phyloP scores from a whole-genome alignment of 805 yeast genomes.

The Candida chilensis region DNA sequence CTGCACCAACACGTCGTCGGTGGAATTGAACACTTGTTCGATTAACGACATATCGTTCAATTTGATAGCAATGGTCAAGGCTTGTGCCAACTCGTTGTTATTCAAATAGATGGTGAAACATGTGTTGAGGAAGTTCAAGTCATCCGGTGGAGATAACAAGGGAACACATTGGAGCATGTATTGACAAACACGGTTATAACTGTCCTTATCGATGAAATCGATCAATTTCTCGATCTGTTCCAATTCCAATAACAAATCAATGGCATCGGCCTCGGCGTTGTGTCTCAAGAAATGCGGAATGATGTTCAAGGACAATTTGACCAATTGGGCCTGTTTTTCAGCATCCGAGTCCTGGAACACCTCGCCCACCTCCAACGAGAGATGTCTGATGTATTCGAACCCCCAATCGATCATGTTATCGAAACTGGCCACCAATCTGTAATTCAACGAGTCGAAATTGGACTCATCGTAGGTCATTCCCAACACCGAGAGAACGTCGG shows the following conservation, averaged over 20 bases:
- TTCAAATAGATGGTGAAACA: constrained; percentile 80
- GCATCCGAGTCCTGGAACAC: constrained; percentile 55
- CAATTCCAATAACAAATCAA: constrained; percentile 83
- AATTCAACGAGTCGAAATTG: constrained; percentile 70
- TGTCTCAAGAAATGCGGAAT: constrained; percentile 88
- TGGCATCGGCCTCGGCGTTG: constrained; percentile 98
- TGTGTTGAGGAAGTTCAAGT: constrained; percentile 72
- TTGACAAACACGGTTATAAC: constrained; percentile 82
- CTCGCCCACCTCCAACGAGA: constrained; percentile 92
- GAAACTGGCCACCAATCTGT: constrained; percentile 45
- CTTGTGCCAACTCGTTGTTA: constrained; percentile 79
- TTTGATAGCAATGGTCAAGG: constrained; percentile 81
- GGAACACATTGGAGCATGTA: constrained; percentile 97
- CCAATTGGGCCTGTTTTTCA: constrained; percentile 20
- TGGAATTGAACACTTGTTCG: constrained; percentile 71
- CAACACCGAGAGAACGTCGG: constrained; percentile 85
- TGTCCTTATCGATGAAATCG: constrained; percentile 74
- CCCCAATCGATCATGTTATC: constrained; percentile 83
- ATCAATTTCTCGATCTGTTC: constrained; percentile 81
- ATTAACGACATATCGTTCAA: constrained; percentile 77
- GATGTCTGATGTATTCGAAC: constrained; percentile 93
- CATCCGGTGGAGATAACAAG: constrained; percentile 91
- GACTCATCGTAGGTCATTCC: constrained; percentile 91
- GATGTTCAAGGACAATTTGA: constrained; percentile 62
- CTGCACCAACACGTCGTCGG: constrained; percentile 64